Evolutionary conservation across 192 early-diverging fungal genomes (phyloP), one percentile per base, ranked within the genome.

Genomic region (Spizellomyces sp.): DNA sequence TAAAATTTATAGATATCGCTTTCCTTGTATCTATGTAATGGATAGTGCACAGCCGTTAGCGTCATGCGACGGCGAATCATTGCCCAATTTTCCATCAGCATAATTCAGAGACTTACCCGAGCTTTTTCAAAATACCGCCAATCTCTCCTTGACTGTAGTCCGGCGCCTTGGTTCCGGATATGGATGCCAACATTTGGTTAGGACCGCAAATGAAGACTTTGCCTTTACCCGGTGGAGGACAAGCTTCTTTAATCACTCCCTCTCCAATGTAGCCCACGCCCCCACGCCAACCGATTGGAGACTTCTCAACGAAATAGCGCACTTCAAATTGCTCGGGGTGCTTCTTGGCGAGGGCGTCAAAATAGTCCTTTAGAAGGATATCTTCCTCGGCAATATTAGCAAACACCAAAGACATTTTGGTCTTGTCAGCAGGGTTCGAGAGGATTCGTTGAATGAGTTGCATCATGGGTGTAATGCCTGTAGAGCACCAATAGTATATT

Each of bases 131-230:
- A 19, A 78, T 58, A 56, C 83, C 86, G 41, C 79, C 74, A 36
- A 88, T 42, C 63, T 79, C 55, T 62, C 80, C 68, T 67, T 83
- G 80, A 22, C 85, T 87, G 64, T 79, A 91, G 77, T 94, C 91
- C 42, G 83, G 84, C 7, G 86, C 89, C 87, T 98, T 98, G 59
- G 79, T 58, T 12, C 96, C 96, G 74, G 89, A 87, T 58, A 95
- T 58, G 0, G 15, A 5, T 5, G 22, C 55, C 8, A 76, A 6
- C 75, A 80, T 76, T 66, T 72, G 60, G 63, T 79, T 69, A 45
- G 93, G 93, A 10, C 93, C 86, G 68, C 79, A 84, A 44, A 81
- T 78, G 69, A 83, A 84, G 65, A 80, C 81, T 78, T 83, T 83
- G 62, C 80, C 84, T 15, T 77, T 55, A 42, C 76, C 71, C 14